A percentile compares a stretch with the other conserved stretches of the same genome.
These are phyloP conservation scores for Inga leiocalycina DNA, from an alignment of 306 rosid genomes.

Conservation along the genomic window DNA sequence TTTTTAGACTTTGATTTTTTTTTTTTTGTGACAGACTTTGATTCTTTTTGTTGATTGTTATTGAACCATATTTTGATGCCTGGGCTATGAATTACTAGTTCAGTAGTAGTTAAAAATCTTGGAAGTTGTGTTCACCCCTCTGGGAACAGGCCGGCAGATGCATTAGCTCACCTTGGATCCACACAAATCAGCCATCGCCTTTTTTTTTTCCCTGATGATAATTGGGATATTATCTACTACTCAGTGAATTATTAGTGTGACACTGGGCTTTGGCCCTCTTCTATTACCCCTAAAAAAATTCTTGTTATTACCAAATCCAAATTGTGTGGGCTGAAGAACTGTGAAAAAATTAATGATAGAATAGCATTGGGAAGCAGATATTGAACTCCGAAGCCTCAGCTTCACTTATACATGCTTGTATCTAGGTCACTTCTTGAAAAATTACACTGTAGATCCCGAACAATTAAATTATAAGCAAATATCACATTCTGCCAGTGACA, in stretches of 20 bases:
- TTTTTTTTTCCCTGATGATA: no score
- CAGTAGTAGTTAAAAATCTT: background rate
- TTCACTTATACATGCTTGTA: background rate
- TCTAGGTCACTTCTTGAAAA: constrained; percentile 7
- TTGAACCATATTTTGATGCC: background rate
- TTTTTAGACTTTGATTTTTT: background rate
- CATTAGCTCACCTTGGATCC: no score
- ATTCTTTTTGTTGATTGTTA: background rate
- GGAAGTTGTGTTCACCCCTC: background rate
- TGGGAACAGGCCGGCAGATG: background rate
- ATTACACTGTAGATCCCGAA: background rate
- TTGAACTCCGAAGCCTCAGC: constrained; percentile 22
- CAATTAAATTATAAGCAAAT: constrained; percentile 20
- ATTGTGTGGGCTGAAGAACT: background rate
- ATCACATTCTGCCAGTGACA: constrained; percentile 23
- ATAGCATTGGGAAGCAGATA: constrained; percentile 16
- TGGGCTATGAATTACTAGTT: background rate
- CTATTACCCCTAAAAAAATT: no score
- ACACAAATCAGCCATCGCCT: no score
- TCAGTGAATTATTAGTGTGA: no score
- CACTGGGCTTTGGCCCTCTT: no score
- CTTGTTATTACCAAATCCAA: background rate
- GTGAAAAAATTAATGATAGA: constrained; percentile 7
- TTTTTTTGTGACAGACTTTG: no score
- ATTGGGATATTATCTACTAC: no score